Evolutionary conservation across 345 rosid species (phyloP), one percentile per base, ranked within the genome.

Genomic region (Citrus trifoliata): DNA sequence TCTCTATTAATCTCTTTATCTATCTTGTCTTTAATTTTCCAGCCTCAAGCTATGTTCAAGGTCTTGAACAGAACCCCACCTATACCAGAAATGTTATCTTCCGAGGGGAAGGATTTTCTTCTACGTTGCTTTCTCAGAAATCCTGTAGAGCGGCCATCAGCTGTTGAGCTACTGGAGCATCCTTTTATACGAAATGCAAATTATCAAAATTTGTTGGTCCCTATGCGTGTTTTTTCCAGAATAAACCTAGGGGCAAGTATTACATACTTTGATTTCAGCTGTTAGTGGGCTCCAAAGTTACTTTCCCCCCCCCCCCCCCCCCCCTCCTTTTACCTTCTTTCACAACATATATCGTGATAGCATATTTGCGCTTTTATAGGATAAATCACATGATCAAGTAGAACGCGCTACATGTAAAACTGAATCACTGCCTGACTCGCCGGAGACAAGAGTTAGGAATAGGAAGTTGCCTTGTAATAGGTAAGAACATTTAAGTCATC

Each of bases 21-120:
- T 61, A 16, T 74, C 72, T 67, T 40, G 0, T 67, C 67, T 82
- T 78, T 14, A n/a, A 28, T 79, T 53, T 58, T 56, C 76, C 90
- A 92, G 96, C 90, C 90, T 80, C 84, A 74, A 74, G 96, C 91
- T 9, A 87, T 90, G 93, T 92, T 89, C 90, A 89, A 90, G 85
- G 88, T 88, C 60, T 70, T 92, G 81, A 64, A 84, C 80, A 69
- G 60, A 75, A 65, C 76, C 77, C 96, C 93, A 6, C 78, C 86
- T 22, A 83, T 92, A 64, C 96, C 96, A n/a, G 86, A 89, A 68
- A 76, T 79, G 6, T 79, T 92, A 76, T 90, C 93, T 51, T 72
- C 84, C 2, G 88, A 85, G 69, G 93, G 88, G 38, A 92, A 86
- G 86, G 89, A 92, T 81, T 92, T 92, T 80, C 93, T 92, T 62